Evolutionary conservation across 768 basidiomycete genomes (phyloP).

Genomic region (Mycena metata): DNA sequence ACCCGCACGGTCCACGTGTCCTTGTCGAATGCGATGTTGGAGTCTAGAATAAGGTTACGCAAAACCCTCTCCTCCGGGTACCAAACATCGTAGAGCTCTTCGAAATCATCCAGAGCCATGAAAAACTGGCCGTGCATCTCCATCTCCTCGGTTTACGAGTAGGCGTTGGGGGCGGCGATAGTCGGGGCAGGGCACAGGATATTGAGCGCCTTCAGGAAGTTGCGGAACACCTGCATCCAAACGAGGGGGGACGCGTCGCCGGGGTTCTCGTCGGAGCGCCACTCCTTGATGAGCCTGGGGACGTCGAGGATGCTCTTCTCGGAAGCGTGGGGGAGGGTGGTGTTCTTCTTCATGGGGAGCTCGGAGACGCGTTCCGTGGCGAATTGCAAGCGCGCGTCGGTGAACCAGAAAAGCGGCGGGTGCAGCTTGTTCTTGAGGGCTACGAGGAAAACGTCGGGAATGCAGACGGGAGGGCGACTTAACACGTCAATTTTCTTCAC

Average conservation of each 20-base stretch:
- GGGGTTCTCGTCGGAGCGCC: conserved; percentile 7
- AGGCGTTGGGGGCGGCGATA: not conserved
- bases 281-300: not conserved
- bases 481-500: not conserved
- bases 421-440: not conserved
- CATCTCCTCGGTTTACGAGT: not conserved
- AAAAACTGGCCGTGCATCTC: not conserved
- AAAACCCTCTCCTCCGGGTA: conserved; percentile 1
- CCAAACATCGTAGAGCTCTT: not conserved
- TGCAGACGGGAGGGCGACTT: not conserved
- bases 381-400: not conserved
- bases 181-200: not conserved
- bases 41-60: not conserved
- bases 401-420: conserved; percentile 20
- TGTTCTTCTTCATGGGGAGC: not conserved
- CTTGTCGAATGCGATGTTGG: not conserved
- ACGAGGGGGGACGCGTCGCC: not conserved
- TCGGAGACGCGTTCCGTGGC: not conserved
- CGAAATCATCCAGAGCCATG: conserved; percentile 2
- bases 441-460: not conserved
- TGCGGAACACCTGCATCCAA: conserved; percentile 1
- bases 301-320: conserved; percentile 7
- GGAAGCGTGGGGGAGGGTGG: not conserved
- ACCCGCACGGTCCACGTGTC: not conserved
- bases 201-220: not conserved